Evolutionary conservation across 73 alveolate genomes (phyloP), one percentile per base, ranked within the genome.

Genomic region (Tetrahymena malaccensis): DNA sequence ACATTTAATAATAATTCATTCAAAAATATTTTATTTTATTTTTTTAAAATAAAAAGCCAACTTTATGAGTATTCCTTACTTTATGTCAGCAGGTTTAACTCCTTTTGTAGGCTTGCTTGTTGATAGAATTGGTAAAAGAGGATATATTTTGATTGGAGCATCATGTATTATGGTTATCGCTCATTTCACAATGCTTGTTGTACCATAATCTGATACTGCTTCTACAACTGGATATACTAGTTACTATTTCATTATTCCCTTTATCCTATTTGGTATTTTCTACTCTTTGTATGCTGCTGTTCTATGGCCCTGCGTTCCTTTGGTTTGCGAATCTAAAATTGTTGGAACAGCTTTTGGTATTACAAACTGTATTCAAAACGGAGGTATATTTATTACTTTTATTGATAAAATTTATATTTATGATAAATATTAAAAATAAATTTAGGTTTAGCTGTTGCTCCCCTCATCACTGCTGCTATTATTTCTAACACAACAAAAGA

Each of bases 331-430:
- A 84, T 96, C 99, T 34, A 95, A 94, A 84, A 96, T 98, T 17
- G 98, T 98, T 0, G 99, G 99, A 43, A 94, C 99, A 34, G 99
- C 99, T n/a, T 98, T 97, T 94, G 99, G 99, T 43, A 85, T 98
- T 43, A 96, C 96, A 3, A 97, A 98, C 22, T 98, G 99, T 34
- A 96, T 98, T 19, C 96, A 97, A 56, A 98, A 98, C 85, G 96
- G 94, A 35, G 99, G 99, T 15, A 94, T 96, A 93, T 97, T 22
- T 38, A n/a, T n/a, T n/a, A n/a, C n/a, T 98, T n/a, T 97, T 97
- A 17, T 98, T 98, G 33, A 38, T 96, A 56, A 56, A 22, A 56
- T 56, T 22, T 56, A 56, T 56, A 21, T 22, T 56, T 22, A 22
- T 56, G 35, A 9, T 22, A 56, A 22, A 22, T 10, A 56, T 70